Evolutionary conservation across 768 basidiomycete species (phyloP), one percentile per base, ranked within the genome.

Genomic region (Cubamyces lactineus): DNA sequence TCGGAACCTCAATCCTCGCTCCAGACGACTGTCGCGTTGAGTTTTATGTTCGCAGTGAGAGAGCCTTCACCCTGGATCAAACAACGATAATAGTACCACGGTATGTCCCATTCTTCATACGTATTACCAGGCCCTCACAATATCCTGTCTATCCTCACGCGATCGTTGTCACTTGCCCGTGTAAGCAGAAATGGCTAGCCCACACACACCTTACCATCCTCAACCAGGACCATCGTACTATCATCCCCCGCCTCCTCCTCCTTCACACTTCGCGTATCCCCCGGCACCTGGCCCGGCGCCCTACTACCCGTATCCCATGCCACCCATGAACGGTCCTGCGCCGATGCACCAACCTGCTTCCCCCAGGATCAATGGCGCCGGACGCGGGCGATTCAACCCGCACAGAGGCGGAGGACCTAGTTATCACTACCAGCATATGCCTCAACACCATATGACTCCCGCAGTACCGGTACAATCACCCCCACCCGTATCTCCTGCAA

Each of bases 271-370:
- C 54, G 50, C 54, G 16, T 73, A 68, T 53, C 23, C 66, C 2
- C 63, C 61, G 24, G 53, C 65, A n/a, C 70, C 68, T 45, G 66
- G 58, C 11, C 64, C 67, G 12, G 59, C 67, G 6, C 72, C 72
- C 9, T 73, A 74, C 59, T 75, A 76, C 53, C 71, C 66, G 42
- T 73, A 75, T 50, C 69, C 69, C 0, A 59, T 79, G 45, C 75
- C 77, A 5, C 80, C 78, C 54, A 75, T 80, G 72, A 77, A 77
- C 61, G 75, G 66, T 2, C 76, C 72, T 66, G 73, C 70, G 60
- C 79, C 72, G 59, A 73, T 70, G 61, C 75, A 72, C 59, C 73
- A 64, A 21, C 76, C 71, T 57, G 73, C 78, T 54, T 73, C 79
- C 17, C 75, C 77, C 57, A 77, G 76, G 51, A 65, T 76, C 17